Percentiles rank a stretch among this genome's conserved stretches.
Conservation (phyloP, 768 basidiomycete species). For the Naganishia onofrii region DNA sequence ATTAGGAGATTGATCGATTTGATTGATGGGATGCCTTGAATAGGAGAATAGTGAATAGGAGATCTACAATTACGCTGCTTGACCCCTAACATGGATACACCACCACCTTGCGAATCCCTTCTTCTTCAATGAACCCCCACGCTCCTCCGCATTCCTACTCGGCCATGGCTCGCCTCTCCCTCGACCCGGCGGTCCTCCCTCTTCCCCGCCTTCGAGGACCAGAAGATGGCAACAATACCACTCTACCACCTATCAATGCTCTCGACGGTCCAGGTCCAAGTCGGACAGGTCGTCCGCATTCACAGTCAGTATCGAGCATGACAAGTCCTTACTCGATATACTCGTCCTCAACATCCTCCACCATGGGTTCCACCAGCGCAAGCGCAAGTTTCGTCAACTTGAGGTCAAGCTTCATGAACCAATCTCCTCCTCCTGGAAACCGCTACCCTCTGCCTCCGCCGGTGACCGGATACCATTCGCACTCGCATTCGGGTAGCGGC, state of each 20-base stretch:
- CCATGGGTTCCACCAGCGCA: constrained; percentile 6
- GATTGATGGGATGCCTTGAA: too few relatives aligned
- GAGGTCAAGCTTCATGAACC: constrained; percentile 8
- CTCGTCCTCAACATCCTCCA: constrained; percentile 5
- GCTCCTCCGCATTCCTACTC: constrained; percentile 13
- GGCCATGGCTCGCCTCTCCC: constrained; percentile 28
- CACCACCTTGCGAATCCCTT: too few relatives aligned
- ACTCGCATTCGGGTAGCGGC: not conserved
- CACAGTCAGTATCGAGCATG: constrained; percentile 29
- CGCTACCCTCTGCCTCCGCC: not conserved
- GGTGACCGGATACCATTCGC: not conserved
- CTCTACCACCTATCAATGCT: constrained; percentile 11
- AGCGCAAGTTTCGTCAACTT: constrained; percentile 13
- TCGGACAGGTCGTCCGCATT: constrained; percentile 23
- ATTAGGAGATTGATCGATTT: too few relatives aligned
- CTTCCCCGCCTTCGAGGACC: not conserved
- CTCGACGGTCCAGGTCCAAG: constrained; percentile 14
- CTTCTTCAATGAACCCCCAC: too few relatives aligned
- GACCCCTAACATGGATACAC: too few relatives aligned
- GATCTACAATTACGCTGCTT: too few relatives aligned
- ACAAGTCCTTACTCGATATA: constrained; percentile 15
- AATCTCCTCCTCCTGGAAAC: constrained; percentile 1
- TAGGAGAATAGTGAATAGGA: too few relatives aligned
- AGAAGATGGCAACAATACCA: not conserved
- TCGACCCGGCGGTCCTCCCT: not conserved